Evolutionary conservation across 2,329 filamentous ascomycete species (phyloP).

Genomic region (Sporothrix brunneoviolacea): DNA sequence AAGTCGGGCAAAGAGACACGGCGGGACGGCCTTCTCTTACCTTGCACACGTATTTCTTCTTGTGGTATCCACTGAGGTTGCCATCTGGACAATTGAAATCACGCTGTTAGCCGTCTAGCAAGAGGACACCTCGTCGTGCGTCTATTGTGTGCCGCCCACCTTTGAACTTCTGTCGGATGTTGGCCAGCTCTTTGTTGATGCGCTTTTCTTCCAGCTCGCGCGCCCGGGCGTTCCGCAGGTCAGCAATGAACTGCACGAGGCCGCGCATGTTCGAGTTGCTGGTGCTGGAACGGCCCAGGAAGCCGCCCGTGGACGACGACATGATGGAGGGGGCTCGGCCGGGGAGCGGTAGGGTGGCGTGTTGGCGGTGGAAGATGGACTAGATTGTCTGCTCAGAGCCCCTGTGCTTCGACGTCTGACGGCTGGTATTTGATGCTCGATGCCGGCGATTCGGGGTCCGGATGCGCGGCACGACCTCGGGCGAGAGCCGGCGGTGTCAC

Average conservation of each 20-base stretch:
- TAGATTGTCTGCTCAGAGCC: too few species aligned
- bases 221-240: slow-evolving; percentile 88
- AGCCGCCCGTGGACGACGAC: slow-evolving; percentile 53
- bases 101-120: slow-evolving; percentile 21
- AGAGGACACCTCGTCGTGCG: not conserved
- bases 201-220: slow-evolving; percentile 86
- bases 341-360: not conserved
- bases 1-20: not conserved
- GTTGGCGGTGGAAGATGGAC: not conserved
- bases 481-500: not conserved
- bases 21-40: slow-evolving; percentile 29
- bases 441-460: not conserved
- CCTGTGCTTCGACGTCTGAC: too few species aligned
- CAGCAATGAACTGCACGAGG: slow-evolving; percentile 96
- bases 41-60: slow-evolving; percentile 99
- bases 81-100: too few species aligned
- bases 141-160: slow-evolving; percentile 33
- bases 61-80: slow-evolving; percentile 90
- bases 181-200: slow-evolving; percentile 96
- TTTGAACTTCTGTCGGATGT: slow-evolving; percentile 98
- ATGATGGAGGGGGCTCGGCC: slow-evolving; percentile 29
- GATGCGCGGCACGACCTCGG: not conserved
- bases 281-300: slow-evolving; percentile 59
- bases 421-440: not conserved
- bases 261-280: slow-evolving; percentile 68